phyloP scores from a whole-genome alignment of 805 yeast species.

The Candida germanica region DNA sequence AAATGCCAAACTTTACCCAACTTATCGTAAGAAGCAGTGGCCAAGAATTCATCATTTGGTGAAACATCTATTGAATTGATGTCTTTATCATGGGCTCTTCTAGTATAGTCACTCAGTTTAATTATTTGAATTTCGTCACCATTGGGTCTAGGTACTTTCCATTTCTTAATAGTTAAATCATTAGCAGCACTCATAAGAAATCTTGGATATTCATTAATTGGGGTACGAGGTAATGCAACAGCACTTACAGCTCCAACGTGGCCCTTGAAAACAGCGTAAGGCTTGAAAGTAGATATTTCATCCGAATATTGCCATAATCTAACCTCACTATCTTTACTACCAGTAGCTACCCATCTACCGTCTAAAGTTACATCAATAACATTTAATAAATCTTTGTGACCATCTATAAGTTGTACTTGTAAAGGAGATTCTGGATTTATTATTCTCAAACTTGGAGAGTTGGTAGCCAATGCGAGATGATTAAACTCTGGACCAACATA shows the following conservation, averaged over 20 bases:
- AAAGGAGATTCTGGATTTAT: conserved; percentile 60
- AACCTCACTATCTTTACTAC: conserved; percentile 84
- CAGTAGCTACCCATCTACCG: conserved; percentile 89
- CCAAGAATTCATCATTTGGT: conserved; percentile 86
- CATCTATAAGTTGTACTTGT: conserved; percentile 65
- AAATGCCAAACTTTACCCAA: conserved; percentile 87
- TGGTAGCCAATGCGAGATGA: conserved; percentile 82
- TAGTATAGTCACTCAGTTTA: conserved; percentile 74
- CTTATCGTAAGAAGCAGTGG: conserved; percentile 93
- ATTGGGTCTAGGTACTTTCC: conserved; percentile 62
- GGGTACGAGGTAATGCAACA: conserved; percentile 64
- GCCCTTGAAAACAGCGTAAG: conserved; percentile 70
- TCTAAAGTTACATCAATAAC: conserved; percentile 73
- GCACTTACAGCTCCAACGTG: conserved; percentile 88
- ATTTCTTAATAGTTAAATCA: conserved; percentile 81
- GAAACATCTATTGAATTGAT: conserved; percentile 86
- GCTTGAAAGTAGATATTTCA: conserved; percentile 32
- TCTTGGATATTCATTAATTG: conserved; percentile 44
- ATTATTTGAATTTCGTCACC: conserved; percentile 29
- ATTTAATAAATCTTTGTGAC: conserved; percentile 84
- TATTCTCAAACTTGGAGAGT: conserved; percentile 83
- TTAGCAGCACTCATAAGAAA: conserved; percentile 80
- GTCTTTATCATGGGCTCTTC: conserved; percentile 96
- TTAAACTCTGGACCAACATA: conserved; percentile 63
- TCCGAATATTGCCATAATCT: conserved; percentile 73